Evolutionary conservation across 164 flowering plant species (phyloP).

Genomic region (Akebia trifoliata): DNA sequence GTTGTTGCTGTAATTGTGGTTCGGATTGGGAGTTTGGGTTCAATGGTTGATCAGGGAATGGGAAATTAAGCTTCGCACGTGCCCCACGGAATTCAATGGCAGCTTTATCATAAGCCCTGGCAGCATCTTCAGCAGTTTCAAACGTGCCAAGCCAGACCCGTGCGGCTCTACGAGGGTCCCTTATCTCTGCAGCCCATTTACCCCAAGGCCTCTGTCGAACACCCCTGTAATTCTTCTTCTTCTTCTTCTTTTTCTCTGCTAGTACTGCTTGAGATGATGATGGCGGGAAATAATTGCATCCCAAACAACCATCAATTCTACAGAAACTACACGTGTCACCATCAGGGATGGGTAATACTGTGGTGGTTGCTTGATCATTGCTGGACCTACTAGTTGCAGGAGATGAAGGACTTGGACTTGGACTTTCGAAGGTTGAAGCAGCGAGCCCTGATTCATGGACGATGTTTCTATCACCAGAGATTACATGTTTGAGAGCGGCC

Average conservation of each 20-base stretch:
- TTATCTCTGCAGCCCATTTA: constrained; percentile 9
- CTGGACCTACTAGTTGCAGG: background rate
- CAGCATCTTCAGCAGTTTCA: constrained; percentile 5
- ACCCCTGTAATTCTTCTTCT: no score
- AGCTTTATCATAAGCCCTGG: constrained; percentile 8
- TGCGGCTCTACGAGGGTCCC: constrained; percentile 2
- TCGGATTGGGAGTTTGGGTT: no score
- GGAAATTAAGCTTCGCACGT: constrained; percentile 10
- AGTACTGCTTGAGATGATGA: background rate
- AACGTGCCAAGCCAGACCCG: constrained; percentile 10
- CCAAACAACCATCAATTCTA: constrained; percentile 19
- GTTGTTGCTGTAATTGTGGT: no score
- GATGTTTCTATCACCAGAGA: no score
- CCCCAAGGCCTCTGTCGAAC: constrained; percentile 10
- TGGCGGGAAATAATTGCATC: constrained; percentile 21
- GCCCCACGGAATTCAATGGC: constrained; percentile 10
- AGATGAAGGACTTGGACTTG: background rate
- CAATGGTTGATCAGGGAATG: background rate
- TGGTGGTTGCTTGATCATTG: background rate
- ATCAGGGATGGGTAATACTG: constrained; percentile 1
- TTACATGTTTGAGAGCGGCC: constrained; percentile 17
- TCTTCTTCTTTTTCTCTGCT: background rate
- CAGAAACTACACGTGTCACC: constrained; percentile 16
- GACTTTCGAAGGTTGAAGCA: no score
- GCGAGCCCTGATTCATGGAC: no score